Conservation (phyloP, 225 moss, liverwort and hornwort species). For the Physcomitrium patens region DNA sequence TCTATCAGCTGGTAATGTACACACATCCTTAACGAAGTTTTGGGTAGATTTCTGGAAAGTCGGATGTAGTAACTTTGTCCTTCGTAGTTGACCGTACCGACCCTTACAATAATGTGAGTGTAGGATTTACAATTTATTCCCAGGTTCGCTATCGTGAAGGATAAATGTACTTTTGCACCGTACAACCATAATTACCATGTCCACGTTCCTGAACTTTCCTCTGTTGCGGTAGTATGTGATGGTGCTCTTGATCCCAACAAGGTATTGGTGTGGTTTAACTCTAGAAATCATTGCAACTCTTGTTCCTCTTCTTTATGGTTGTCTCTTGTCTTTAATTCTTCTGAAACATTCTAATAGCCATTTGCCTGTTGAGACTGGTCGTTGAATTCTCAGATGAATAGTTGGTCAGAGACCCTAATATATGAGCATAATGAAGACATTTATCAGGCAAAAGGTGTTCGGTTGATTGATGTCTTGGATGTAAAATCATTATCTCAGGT, state of each 20-base stretch:
- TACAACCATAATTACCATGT: slow-evolving; percentile 58
- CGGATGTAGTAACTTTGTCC: too few species aligned
- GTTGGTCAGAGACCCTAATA: slow-evolving; percentile 60
- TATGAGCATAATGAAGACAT: slow-evolving; percentile 53
- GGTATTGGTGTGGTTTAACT: slow-evolving; percentile 24
- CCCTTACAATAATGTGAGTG: too few species aligned
- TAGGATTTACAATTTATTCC: too few species aligned
- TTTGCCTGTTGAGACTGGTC: too few species aligned
- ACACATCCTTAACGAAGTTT: too few species aligned
- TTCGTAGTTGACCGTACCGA: too few species aligned
- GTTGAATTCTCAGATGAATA: slow-evolving; percentile 43
- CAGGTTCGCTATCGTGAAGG: too few species aligned
- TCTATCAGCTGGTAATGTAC: too few species aligned
- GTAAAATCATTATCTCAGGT: slow-evolving; percentile 72
- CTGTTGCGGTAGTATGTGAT: slow-evolving; percentile 67
- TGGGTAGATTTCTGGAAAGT: too few species aligned
- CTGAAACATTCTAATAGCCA: too few species aligned
- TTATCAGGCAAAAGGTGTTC: slow-evolving; percentile 69
- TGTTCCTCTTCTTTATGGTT: background rate
- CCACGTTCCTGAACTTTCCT: slow-evolving; percentile 70
- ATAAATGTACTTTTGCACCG: slow-evolving; percentile 3
- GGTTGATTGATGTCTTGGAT: slow-evolving; percentile 59
- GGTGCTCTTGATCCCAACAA: slow-evolving; percentile 62
- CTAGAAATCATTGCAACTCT: background rate
- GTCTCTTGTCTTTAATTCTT: too few species aligned